phyloP scores from a whole-genome alignment of 768 basidiomycete genomes.

The Termitomyces sp. region DNA sequence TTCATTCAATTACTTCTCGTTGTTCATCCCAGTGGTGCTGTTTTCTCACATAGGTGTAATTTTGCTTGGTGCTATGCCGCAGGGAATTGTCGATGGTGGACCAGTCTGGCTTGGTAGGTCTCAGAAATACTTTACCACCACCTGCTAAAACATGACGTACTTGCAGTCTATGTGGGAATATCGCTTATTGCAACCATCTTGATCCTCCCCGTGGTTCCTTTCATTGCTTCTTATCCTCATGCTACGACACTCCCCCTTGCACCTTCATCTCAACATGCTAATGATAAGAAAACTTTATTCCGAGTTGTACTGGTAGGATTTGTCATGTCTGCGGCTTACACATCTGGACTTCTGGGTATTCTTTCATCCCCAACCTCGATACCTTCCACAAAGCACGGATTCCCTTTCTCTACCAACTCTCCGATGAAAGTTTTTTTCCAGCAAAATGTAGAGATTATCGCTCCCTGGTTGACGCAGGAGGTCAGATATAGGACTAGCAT shows the following conservation, averaged over 20 bases:
- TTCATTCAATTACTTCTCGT: conserved; percentile 51
- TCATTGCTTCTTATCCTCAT: conserved; percentile 26
- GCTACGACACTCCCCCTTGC: not conserved
- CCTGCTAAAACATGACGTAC: not conserved
- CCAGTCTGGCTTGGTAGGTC: conserved; percentile 41
- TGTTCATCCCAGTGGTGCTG: conserved; percentile 49
- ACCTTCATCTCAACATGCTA: not conserved
- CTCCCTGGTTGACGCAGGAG: conserved; percentile 16
- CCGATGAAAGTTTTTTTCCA: conserved; percentile 73
- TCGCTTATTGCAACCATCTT: conserved; percentile 45
- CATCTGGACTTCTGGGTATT: conserved; percentile 15
- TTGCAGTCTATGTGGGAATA: conserved; percentile 44
- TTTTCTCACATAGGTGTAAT: conserved; percentile 46
- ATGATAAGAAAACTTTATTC: conserved; percentile 5
- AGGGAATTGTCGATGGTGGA: conserved; percentile 63
- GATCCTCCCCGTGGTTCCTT: conserved; percentile 59
- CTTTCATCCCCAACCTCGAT: conserved; percentile 2
- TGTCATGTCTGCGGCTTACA: conserved; percentile 37
- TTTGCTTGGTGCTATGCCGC: conserved; percentile 40
- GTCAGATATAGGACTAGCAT: not conserved
- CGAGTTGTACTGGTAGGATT: conserved; percentile 24
- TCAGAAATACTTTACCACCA: not conserved
- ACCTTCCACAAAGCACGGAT: conserved; percentile 25
- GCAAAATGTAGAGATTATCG: conserved; percentile 43
- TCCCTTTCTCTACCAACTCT: conserved; percentile 57